Percentiles rank a stretch among this genome's conserved stretches.
phyloP scores from a whole-genome alignment of 2,329 filamentous ascomycete species.

The Ophiostoma himal-ulmi region DNA sequence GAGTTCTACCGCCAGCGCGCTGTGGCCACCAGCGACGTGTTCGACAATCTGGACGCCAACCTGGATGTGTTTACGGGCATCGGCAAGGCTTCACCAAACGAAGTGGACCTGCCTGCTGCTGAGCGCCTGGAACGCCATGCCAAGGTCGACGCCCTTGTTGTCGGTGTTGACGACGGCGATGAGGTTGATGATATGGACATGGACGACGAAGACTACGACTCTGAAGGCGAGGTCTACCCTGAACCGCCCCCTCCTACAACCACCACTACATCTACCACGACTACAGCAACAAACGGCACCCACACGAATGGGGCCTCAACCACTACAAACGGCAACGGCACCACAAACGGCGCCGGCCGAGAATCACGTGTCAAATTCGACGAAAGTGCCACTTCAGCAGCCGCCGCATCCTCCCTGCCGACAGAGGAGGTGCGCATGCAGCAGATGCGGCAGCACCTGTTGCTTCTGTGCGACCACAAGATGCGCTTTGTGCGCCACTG shows the following conservation, averaged over 20 bases:
- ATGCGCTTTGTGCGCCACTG: slow-evolving; percentile 63
- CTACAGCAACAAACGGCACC: slow-evolving; percentile 12
- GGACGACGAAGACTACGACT: slow-evolving; percentile 29
- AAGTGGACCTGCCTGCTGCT: slow-evolving; percentile 42
- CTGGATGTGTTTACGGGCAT: slow-evolving; percentile 53
- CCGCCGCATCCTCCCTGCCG: not conserved
- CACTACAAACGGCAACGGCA: slow-evolving; percentile 20
- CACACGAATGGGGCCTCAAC: slow-evolving; percentile 1
- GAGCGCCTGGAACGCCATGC: slow-evolving; percentile 41
- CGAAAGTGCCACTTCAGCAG: slow-evolving; percentile 33
- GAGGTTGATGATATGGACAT: slow-evolving; percentile 35
- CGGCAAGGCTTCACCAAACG: slow-evolving; percentile 47
- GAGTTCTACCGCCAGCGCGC: slow-evolving; percentile 32
- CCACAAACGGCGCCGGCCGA: slow-evolving; percentile 9
- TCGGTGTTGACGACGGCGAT: slow-evolving; percentile 31
- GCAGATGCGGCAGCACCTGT: slow-evolving; percentile 66
- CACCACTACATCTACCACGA: not conserved
- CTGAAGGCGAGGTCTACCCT: slow-evolving; percentile 28
- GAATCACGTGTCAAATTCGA: slow-evolving; percentile 44
- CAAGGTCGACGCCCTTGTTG: slow-evolving; percentile 27
- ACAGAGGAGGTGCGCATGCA: slow-evolving; percentile 44
- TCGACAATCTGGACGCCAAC: slow-evolving; percentile 46
- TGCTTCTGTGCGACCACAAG: slow-evolving; percentile 63
- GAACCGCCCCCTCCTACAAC: not conserved
- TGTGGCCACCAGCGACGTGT: slow-evolving; percentile 53